phyloP scores from a whole-genome alignment of 1,284 basidiomycete genomes.

The Leccinum huronense region DNA sequence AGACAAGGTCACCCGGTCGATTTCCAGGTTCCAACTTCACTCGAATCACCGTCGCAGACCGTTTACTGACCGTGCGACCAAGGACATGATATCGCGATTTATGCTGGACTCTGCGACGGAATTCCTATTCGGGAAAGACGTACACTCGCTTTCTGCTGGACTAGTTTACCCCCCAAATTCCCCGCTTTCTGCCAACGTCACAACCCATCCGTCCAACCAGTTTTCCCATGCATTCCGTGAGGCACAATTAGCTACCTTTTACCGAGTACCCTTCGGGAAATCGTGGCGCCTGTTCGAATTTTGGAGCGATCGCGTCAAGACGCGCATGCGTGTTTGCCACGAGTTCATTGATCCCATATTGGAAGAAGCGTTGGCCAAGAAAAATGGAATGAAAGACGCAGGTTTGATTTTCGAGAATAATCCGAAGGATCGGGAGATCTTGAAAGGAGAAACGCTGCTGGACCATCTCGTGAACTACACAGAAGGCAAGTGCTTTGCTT shows the following conservation, averaged over 20 bases:
- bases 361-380: slow-evolving; percentile 32
- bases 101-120: slow-evolving; percentile 43
- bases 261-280: slow-evolving; percentile 24
- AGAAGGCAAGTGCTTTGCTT: slow-evolving; percentile 20
- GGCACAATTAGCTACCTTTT: slow-evolving; percentile 29
- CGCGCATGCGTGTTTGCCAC: slow-evolving; percentile 36
- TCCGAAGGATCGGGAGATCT: slow-evolving; percentile 19
- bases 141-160: slow-evolving; percentile 32
- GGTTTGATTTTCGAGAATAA: slow-evolving; percentile 16
- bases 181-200: slow-evolving; percentile 8
- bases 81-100: slow-evolving; percentile 43
- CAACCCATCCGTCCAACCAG: slow-evolving; percentile 32
- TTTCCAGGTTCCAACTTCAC: slow-evolving; percentile 41
- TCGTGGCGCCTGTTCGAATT: slow-evolving; percentile 37
- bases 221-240: slow-evolving; percentile 35
- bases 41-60: neutral
- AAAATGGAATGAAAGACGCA: slow-evolving; percentile 19
- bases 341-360: slow-evolving; percentile 39
- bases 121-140: slow-evolving; percentile 40
- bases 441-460: slow-evolving; percentile 32
- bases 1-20: slow-evolving; percentile 47
- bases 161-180: slow-evolving; percentile 30
- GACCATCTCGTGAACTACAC: slow-evolving; percentile 35
- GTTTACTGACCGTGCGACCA: slow-evolving; percentile 1
- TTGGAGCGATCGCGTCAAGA: slow-evolving; percentile 33